phyloP scores from a whole-genome alignment of 1,284 basidiomycete genomes.

The Austropuccinia psidii region DNA sequence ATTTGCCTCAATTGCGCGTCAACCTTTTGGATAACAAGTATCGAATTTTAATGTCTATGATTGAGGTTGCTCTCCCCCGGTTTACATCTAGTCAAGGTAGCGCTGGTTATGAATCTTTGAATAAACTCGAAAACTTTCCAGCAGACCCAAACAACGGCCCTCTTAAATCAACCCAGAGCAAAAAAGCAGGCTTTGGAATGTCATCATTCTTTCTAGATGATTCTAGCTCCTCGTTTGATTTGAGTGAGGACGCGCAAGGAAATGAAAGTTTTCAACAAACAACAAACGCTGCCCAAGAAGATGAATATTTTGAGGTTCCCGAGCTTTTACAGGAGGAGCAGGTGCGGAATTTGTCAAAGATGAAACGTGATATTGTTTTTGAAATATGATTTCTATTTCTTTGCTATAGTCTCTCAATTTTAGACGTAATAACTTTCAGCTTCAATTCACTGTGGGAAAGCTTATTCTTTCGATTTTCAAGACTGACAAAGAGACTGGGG shows the following conservation, averaged over 20 bases:
- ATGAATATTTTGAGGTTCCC: conserved; percentile 67
- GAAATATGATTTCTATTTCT: background rate
- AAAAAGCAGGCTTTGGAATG: conserved; percentile 27
- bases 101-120: conserved; percentile 24
- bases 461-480: conserved; percentile 78
- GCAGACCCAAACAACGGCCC: background rate
- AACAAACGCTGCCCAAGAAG: conserved; percentile 49
- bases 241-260: conserved; percentile 3
- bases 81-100: conserved; percentile 58
- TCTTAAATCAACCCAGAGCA: conserved; percentile 23
- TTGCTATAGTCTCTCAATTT: conserved; percentile 56
- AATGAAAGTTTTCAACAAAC: conserved; percentile 37
- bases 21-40: conserved; percentile 97
- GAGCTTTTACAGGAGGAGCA: conserved; percentile 60
- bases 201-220: conserved; percentile 26
- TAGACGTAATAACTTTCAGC: conserved; percentile 77
- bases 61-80: conserved; percentile 83
- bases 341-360: conserved; percentile 3
- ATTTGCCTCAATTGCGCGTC: conserved; percentile 76
- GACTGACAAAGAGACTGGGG: conserved; percentile 50
- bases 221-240: conserved; percentile 34
- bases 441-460: conserved; percentile 80
- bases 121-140: conserved; percentile 4
- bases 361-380: background rate
- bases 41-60: conserved; percentile 82